Percentiles rank a stretch among this genome's conserved stretches.
Evolutionary conservation across 768 basidiomycete genomes (phyloP).

Genomic region (Coprinopsis sp.): DNA sequence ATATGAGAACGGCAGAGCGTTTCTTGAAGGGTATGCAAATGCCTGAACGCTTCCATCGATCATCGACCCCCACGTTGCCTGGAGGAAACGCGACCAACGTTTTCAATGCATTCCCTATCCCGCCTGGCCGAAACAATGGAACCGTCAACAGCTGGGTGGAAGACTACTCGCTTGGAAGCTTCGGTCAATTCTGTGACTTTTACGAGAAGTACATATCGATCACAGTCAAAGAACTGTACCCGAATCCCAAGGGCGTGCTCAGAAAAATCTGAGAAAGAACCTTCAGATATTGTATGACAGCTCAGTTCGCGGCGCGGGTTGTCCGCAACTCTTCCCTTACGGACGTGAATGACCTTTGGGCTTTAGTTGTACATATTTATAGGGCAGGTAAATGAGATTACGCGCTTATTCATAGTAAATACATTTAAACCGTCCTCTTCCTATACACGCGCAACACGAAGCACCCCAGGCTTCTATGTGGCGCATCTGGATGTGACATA

Average conservation of each 20-base stretch:
- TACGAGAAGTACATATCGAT: conserved; percentile 14
- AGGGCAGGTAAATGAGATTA: too few relatives aligned
- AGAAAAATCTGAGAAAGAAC: too few relatives aligned
- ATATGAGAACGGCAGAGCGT: conserved; percentile 10
- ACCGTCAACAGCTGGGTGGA: conserved; percentile 10
- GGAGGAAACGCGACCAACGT: not conserved
- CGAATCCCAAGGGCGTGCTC: conserved; percentile 13
- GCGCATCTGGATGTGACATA: too few relatives aligned
- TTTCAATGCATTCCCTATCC: conserved; percentile 8
- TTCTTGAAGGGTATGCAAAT: conserved; percentile 14
- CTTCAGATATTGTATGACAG: too few relatives aligned
- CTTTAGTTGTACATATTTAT: too few relatives aligned
- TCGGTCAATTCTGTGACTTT: conserved; percentile 9
- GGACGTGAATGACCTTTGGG: too few relatives aligned
- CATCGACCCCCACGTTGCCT: conserved; percentile 1
- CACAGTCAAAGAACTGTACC: conserved; percentile 13
- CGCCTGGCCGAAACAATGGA: conserved; percentile 11
- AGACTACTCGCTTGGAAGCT: conserved; percentile 7
- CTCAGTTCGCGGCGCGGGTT: too few relatives aligned
- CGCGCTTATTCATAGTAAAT: too few relatives aligned
- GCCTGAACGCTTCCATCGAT: conserved; percentile 13
- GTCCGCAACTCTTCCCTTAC: too few relatives aligned
- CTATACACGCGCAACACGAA: too few relatives aligned
- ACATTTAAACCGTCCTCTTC: too few relatives aligned
- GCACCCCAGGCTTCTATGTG: too few relatives aligned